Conservation (phyloP, 306 rosid species). For the Sicyos edulis region DNA sequence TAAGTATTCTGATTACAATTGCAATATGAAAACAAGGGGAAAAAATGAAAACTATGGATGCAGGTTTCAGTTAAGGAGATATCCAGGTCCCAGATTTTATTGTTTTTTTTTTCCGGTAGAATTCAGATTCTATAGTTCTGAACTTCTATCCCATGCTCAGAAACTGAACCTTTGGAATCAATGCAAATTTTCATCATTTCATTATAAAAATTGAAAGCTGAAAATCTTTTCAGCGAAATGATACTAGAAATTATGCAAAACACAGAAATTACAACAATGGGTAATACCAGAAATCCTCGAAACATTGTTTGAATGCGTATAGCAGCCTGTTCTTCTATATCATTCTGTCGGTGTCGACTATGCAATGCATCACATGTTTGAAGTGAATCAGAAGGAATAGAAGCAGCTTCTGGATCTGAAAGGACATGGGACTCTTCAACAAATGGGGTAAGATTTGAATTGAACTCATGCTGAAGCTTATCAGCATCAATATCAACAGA, state of each 20-base stretch:
- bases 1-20: no score
- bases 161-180: no score
- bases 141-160: not conserved
- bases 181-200: no score
- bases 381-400: constrained; percentile 51
- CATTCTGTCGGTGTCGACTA: constrained; percentile 37
- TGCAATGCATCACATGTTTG: constrained; percentile 35
- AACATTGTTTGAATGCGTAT: constrained; percentile 70
- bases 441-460: constrained; percentile 33
- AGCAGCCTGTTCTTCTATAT: constrained; percentile 65
- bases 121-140: not conserved
- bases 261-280: not conserved
- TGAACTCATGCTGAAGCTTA: constrained; percentile 44
- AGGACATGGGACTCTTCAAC: constrained; percentile 34
- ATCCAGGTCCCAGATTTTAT: not conserved
- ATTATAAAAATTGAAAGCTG: not conserved
- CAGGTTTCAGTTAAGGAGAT: no score
- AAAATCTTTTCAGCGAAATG: not conserved
- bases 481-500: constrained; percentile 42
- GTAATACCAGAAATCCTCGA: constrained; percentile 84
- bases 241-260: not conserved
- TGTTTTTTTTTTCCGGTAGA: not conserved
- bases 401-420: constrained; percentile 32
- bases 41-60: no score
- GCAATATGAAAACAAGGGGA: no score